These are phyloP conservation scores for Alternaria incomplexa DNA, from an alignment of 2,329 filamentous ascomycete genomes.

Conservation along the genomic window DNA sequence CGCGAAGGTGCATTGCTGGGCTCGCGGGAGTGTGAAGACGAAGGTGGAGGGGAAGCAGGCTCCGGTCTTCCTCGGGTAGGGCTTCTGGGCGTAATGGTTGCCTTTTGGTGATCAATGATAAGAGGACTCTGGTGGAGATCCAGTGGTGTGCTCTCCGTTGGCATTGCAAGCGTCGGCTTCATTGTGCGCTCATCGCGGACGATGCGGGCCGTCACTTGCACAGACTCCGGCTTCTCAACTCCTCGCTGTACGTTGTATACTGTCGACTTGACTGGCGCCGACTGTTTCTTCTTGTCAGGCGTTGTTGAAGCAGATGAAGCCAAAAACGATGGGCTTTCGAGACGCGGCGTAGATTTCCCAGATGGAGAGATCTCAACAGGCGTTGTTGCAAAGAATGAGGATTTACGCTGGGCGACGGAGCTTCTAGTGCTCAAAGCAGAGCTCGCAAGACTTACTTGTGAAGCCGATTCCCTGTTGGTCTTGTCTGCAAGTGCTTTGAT, in stretches of 20 bases:
- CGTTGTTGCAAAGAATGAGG: constrained; percentile 46
- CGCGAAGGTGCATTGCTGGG: constrained; percentile 38
- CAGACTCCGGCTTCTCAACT: constrained; percentile 67
- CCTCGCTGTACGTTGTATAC: constrained; percentile 52
- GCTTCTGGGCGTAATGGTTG: constrained; percentile 29
- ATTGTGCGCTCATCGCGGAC: constrained; percentile 65
- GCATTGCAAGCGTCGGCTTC: constrained; percentile 43
- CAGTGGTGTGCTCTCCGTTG: constrained; percentile 59
- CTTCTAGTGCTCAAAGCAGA: constrained; percentile 33
- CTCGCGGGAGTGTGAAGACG: constrained; percentile 42
- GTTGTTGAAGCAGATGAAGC: constrained; percentile 35
- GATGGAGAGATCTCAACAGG: constrained; percentile 37
- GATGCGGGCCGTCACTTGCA: constrained; percentile 88
- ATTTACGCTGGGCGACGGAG: constrained; percentile 47
- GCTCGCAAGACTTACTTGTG: constrained; percentile 27
- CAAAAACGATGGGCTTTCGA: constrained; percentile 39
- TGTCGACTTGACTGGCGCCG: constrained; percentile 33
- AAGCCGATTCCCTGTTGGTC: constrained; percentile 56
- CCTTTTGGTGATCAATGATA: constrained; percentile 67
- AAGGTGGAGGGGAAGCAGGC: constrained; percentile 38
- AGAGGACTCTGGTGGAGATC: constrained; percentile 63
- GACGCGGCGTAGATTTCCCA: constrained; percentile 32
- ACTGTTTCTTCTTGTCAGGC: constrained; percentile 34
- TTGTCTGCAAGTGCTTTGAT: constrained; percentile 93
- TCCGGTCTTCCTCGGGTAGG: constrained; percentile 39